Percentiles rank a stretch among this genome's conserved stretches.
These are phyloP conservation scores for Xylaria sp. DNA, from an alignment of 2,329 filamentous ascomycete species.

Conservation along the genomic window DNA sequence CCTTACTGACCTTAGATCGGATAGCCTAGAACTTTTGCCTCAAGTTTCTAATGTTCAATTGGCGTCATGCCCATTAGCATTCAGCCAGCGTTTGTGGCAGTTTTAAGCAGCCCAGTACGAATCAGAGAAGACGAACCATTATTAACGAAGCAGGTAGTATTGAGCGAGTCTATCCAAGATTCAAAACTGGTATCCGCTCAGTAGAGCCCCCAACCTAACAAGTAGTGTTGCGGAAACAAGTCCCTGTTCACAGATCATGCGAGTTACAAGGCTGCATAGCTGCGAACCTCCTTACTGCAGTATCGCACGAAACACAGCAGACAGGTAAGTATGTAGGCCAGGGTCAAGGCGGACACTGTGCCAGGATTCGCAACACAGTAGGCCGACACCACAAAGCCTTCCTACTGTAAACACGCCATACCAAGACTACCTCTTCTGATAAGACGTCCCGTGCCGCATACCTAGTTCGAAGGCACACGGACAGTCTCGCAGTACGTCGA, in stretches of 20 bases:
- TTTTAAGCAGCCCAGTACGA: neutral
- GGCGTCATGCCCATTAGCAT: no score
- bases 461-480: neutral
- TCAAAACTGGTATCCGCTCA: neutral
- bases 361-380: neutral
- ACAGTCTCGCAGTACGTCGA: neutral
- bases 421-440: neutral
- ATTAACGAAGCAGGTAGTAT: neutral
- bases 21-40: neutral
- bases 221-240: neutral
- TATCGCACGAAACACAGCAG: neutral
- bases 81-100: neutral
- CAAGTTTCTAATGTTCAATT: neutral
- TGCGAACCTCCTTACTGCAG: constrained; percentile 19
- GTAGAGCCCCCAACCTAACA: neutral
- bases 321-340: neutral
- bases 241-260: neutral
- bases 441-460: constrained; percentile 3
- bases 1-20: neutral
- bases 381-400: neutral
- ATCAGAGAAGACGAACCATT: neutral
- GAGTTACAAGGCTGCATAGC: constrained; percentile 24
- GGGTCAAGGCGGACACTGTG: constrained; percentile 14
- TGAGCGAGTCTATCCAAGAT: neutral
- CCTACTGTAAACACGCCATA: neutral